phyloP scores from a whole-genome alignment of 2,329 filamentous ascomycete species.

The Penicillium aurantiogriseum region DNA sequence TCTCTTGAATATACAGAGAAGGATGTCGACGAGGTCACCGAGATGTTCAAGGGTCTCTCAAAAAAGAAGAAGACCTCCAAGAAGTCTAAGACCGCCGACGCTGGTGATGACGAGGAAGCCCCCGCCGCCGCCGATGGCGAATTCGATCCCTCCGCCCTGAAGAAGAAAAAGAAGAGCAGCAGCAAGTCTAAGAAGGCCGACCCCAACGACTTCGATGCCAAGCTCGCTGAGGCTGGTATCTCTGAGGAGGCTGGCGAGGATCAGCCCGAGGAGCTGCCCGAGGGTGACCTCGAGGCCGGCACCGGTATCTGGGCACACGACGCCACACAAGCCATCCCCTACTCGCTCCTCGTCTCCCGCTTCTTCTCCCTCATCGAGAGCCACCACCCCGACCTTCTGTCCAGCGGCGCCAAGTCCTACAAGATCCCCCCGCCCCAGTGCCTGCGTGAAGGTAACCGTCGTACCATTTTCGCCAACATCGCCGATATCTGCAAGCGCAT shows the following conservation, averaged over 20 bases:
- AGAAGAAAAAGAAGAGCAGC: constrained; percentile 74
- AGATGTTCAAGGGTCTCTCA: constrained; percentile 66
- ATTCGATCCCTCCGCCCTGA: constrained; percentile 66
- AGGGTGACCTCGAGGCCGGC: constrained; percentile 79
- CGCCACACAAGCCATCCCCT: constrained; percentile 73
- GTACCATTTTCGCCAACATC: constrained; percentile 99
- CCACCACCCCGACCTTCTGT: constrained; percentile 94
- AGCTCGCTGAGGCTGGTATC: constrained; percentile 61
- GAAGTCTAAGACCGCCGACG: constrained; percentile 57
- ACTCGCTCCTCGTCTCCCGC: constrained; percentile 79
- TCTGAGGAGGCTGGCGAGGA: constrained; percentile 59
- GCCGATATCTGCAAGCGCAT: constrained; percentile 98
- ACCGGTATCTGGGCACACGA: constrained; percentile 90
- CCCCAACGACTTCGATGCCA: constrained; percentile 64
- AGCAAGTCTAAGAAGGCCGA: constrained; percentile 54
- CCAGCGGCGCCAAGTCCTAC: constrained; percentile 88
- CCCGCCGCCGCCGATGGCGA: constrained; percentile 55
- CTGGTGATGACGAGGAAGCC: constrained; percentile 51
- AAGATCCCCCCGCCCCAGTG: constrained; percentile 99
- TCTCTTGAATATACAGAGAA: constrained; percentile 46
- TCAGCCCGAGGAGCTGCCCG: constrained; percentile 55
- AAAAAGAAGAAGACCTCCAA: constrained; percentile 69
- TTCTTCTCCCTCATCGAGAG: constrained; percentile 95
- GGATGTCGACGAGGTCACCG: constrained; percentile 63
- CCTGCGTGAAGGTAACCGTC: constrained; percentile 99